Base-by-base conservation (phyloP, 192 early-diverging fungal genomes). In the Coemansia sp. region DNA sequence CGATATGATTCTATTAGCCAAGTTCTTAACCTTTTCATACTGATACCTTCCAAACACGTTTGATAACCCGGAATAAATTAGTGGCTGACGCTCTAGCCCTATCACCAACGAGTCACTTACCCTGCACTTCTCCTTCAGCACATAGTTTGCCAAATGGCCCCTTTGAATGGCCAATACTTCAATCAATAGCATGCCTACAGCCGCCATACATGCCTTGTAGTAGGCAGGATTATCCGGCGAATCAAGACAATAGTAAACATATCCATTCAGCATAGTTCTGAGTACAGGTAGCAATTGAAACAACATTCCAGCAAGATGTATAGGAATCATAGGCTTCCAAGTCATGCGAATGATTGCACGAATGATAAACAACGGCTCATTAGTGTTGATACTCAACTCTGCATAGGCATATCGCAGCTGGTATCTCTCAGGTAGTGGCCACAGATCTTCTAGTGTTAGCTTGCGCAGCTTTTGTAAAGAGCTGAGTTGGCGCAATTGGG, bases 311-410 rank as follows among this genome's bases (percentile, higher is more conserved):
- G 71, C 13, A 3, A 73, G 40, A 22, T 63, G 69, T 12, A 80
- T 33, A 3, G 78, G 78, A 9, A 80, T 36, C 54, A 76, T 27
- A 10, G 78, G 78, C 31, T 74, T 61, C 79, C 79, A 80, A 8
- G 70, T 61, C 74, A 80, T 76, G 8, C 79, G 73, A 0, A 59
- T 15, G 41, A 80, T 63, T 15, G 74, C 79, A 5, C 74, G 70
- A 31, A 80, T 63, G 38, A 80, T 42, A 40, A 80, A 80, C 49
- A 80, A 42, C 2, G 73, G 42, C 59, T 80, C 71, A 1, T 70
- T 52, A 18, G 63, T 29, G 29, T 80, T 52, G 29, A 73, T 76
- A 10, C 47, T 42, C 49, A 80, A 67, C 34, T 80, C 74, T 46
- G 57, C 38, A 15, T 68, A 33, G 8, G 67, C 55, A 40, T 42